Evolutionary conservation across 2,329 filamentous ascomycete species (phyloP).

Genomic region (Nannizziopsis arthrosporioides): DNA sequence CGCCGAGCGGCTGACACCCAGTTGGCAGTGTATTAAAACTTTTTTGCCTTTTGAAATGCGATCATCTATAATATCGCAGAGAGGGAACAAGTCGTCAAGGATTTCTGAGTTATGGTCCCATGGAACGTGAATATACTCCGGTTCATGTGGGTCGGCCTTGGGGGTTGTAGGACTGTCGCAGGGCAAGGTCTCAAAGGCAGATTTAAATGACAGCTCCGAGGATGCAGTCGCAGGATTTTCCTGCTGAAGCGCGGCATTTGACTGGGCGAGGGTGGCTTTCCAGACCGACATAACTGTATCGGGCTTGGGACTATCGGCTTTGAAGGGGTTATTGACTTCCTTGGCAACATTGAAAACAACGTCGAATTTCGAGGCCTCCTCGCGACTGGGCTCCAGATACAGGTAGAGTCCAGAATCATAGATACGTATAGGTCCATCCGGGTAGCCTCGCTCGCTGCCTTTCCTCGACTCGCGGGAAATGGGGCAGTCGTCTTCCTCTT

Average conservation of each 20-base stretch:
- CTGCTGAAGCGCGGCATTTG: constrained; percentile 17
- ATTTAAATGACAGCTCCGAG: constrained; percentile 40
- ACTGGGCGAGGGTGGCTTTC: constrained; percentile 37
- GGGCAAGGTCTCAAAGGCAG: constrained; percentile 34
- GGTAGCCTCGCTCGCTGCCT: constrained; percentile 52
- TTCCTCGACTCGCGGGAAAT: constrained; percentile 45
- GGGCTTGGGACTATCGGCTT: constrained; percentile 21
- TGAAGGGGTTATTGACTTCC: constrained; percentile 52
- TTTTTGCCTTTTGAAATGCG: constrained; percentile 46
- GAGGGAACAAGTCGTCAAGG: constrained; percentile 47
- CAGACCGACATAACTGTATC: constrained; percentile 35
- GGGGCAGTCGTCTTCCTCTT: constrained; percentile 39
- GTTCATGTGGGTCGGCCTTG: constrained; percentile 30
- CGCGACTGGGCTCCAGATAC: constrained; percentile 50
- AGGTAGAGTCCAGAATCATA: constrained; percentile 52
- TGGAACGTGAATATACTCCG: constrained; percentile 53
- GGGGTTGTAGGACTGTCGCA: constrained; percentile 20
- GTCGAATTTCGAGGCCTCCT: constrained; percentile 50
- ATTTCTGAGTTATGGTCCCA: constrained; percentile 61
- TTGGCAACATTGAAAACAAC: constrained; percentile 55
- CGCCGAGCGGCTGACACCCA: constrained; percentile 54
- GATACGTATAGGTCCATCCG: constrained; percentile 52
- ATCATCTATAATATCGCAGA: constrained; percentile 52
- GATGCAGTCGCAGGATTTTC: constrained; percentile 34
- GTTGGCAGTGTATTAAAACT: constrained; percentile 54